Base-by-base conservation (phyloP, 2,329 filamentous ascomycete genomes). In the Sarocladiaceae sp. region DNA sequence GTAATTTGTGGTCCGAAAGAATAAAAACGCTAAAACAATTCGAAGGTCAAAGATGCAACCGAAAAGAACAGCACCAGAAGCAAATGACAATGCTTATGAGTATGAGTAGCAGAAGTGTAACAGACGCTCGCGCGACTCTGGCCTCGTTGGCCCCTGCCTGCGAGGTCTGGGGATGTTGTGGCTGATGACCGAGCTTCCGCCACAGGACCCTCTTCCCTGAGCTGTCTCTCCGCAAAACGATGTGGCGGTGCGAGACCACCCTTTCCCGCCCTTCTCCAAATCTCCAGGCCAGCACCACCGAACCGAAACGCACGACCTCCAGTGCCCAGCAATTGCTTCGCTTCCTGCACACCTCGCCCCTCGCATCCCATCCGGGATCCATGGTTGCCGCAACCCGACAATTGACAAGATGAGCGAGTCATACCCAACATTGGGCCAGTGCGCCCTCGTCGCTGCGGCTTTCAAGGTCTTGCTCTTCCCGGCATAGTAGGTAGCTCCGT, bases 381-480 rank as follows among this genome's bases (percentile, higher is more conserved):
- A 44, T 44, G 40, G 8, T 26, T 44, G 23, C 17, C 20, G 22
- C 4, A 4, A 11, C 22, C 17, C 10, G 5, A 31, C 13, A 25
- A 29, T 42, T 50, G 49, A 50, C 60, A 67, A 60, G 63, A 96
- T 96, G 90, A 78, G 84, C 64, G 88, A 93, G 58, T 71, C 84
- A 52, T 91, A 92, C 68, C 94, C 94, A 52, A 89, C 92, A n/a
- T 79, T 97, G 69, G 76, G 83, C 67, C 92, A 97, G 75, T 92
- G 87, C 76, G 90, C 90, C 59, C 73, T 96, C 59, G 85, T 95
- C 58, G 87, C 92, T 52, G 87, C 88, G 22, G 90, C 91, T 29
- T 83, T 97, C 69, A 97, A 97, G 74, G 77, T 97, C 56, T 83
- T 97, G 54, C 79, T 97, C 53, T 94, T 96, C 71, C 93, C 93